Evolutionary conservation across 345 rosid species (phyloP).

Genomic region (Mercurialis annua): DNA sequence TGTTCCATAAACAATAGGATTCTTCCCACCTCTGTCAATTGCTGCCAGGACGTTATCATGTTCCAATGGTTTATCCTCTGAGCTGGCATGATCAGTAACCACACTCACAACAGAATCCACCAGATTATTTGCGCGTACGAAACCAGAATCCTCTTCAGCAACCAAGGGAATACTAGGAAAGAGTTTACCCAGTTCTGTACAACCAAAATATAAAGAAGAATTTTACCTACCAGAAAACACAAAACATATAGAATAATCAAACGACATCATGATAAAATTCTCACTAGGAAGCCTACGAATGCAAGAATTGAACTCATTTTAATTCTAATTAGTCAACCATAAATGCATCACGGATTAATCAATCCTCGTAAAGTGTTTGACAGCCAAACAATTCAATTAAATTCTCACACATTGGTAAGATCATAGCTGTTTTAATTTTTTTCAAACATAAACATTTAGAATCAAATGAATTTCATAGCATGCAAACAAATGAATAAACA

Average conservation of each 20-base stretch:
- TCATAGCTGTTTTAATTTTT: too few relatives aligned
- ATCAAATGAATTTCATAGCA: too few relatives aligned
- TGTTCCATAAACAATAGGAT: conserved; percentile 46
- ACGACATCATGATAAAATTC: too few relatives aligned
- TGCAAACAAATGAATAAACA: too few relatives aligned
- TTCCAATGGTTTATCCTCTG: conserved; percentile 41
- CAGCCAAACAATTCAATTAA: too few relatives aligned
- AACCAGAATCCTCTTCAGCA: conserved; percentile 88
- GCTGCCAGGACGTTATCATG: conserved; percentile 66
- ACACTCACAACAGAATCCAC: conserved; percentile 62
- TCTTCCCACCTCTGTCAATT: conserved; percentile 79
- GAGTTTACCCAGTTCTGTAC: conserved; percentile 57
- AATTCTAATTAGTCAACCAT: too few relatives aligned
- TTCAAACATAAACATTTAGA: too few relatives aligned
- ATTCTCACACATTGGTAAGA: too few relatives aligned
- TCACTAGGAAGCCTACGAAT: too few relatives aligned
- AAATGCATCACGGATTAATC: too few relatives aligned
- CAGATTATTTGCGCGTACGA: conserved; percentile 57
- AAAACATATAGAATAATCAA: neutral
- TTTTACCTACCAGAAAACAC: neutral
- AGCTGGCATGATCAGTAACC: conserved; percentile 42
- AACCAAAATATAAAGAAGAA: conserved; percentile 17
- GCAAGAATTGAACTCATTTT: too few relatives aligned
- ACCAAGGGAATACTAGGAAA: conserved; percentile 89
- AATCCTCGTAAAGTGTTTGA: too few relatives aligned